Base-by-base conservation (phyloP, 495 filamentous ascomycete species). In the Penicillium silybi region DNA sequence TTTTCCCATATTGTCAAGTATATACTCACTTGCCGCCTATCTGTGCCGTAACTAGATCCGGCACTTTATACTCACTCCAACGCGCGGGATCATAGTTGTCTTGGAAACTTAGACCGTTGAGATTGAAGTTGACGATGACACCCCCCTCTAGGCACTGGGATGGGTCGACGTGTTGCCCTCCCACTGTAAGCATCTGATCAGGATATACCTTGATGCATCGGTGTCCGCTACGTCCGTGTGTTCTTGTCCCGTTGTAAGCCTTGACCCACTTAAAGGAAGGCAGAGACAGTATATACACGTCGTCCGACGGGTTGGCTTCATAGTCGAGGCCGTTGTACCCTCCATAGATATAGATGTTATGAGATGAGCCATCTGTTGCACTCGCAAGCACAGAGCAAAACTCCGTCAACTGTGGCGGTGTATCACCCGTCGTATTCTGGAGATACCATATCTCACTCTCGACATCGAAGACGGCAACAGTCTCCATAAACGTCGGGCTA, bases 251-350 rank as follows among this genome's bases (percentile, higher is more conserved):
- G 0, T 62, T 64, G 27, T 77, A 74, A 10, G 84, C 74, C 56
- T 81, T 79, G 32, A 80, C 80, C 88, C 88, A 92, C n/a, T 70
- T 81, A 64, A 92, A 92, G 0, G 86, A 82, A 0, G 89, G 88
- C 15, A 92, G 63, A 0, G 87, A 88, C 22, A 92, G 61, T 10
- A 90, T 78, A 65, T 85, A 90, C 13, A 91, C 83, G 45, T 88
- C 83, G 54, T 88, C 85, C 9, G 67, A 80, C 35, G 73, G 78
- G 9, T 56, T 53, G 9, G 59, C 26, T 1, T 55, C 45, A 1
- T 56, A 26, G 10, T 73, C 40, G 15, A 81, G 43, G 0, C 82
- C 84, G 41, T 82, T 65, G 51, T 81, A 86, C 3, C 87, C 87
- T 17, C 87, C 87, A 54, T 90, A 90, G 52, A 85, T 85, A 61